Conservation (phyloP, 2,329 filamentous ascomycete species). For the Aspergillus nomiae region DNA sequence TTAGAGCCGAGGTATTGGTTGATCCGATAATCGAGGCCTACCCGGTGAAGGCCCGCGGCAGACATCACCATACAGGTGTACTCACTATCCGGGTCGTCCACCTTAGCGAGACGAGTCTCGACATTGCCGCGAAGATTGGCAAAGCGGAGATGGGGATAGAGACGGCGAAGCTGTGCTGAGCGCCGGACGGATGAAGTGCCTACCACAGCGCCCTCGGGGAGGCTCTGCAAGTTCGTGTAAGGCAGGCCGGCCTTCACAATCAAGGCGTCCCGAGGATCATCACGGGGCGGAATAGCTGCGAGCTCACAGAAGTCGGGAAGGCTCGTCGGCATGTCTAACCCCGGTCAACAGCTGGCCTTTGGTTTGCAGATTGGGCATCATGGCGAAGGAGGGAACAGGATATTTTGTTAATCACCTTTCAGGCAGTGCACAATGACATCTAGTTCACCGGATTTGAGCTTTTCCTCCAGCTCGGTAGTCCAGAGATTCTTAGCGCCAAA, state of each 20-base stretch:
- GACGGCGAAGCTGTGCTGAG: constrained; percentile 75
- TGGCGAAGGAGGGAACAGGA: too few relatives aligned
- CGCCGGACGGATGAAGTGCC: constrained; percentile 84
- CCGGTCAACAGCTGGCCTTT: not conserved
- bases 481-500: constrained; percentile 58
- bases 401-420: constrained; percentile 52
- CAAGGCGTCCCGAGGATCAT: constrained; percentile 68
- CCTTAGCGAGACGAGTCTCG: constrained; percentile 75
- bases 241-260: constrained; percentile 52
- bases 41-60: constrained; percentile 75
- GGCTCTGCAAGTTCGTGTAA: constrained; percentile 65
- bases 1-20: constrained; percentile 69
- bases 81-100: constrained; percentile 69
- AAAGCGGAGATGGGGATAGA: constrained; percentile 73
- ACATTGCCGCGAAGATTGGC: constrained; percentile 83
- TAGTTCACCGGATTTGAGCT: constrained; percentile 65
- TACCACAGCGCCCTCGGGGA: constrained; percentile 75
- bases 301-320: constrained; percentile 73
- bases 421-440: constrained; percentile 83
- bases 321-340: constrained; percentile 70
- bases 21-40: constrained; percentile 71
- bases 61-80: constrained; percentile 82
- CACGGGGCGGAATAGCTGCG: constrained; percentile 72
- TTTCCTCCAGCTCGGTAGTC: constrained; percentile 84
- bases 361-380: too few relatives aligned